Conservation (phyloP, 106 monocot genomes). For the Apostasia shenzhenica region DNA sequence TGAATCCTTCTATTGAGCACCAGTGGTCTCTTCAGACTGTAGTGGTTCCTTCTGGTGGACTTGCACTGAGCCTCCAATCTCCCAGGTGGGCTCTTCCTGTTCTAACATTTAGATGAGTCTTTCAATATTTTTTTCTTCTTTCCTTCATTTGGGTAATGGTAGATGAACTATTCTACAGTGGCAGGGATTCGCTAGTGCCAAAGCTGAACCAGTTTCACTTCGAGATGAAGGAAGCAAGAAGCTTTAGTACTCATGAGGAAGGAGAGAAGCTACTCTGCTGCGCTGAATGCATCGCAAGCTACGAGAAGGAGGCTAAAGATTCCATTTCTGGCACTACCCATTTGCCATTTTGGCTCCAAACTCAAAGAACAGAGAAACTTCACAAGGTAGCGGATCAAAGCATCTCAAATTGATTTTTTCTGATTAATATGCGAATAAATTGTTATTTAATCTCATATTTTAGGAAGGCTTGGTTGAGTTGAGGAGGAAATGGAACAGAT, state of each 20-base stretch:
- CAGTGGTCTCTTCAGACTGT: conserved; percentile 84
- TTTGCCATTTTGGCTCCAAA: conserved; percentile 67
- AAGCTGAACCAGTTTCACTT: conserved; percentile 27
- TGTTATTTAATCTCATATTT: conserved; percentile 1
- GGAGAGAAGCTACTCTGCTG: conserved; percentile 64
- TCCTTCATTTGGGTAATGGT: background rate
- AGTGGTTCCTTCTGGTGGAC: conserved; percentile 77
- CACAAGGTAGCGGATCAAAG: conserved; percentile 33
- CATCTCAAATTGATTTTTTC: background rate
- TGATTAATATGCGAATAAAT: background rate
- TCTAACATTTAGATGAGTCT: background rate
- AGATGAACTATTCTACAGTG: conserved; percentile 25
- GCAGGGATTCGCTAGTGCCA: conserved; percentile 29
- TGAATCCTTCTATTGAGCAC: conserved; percentile 54
- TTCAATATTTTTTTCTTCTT: background rate
- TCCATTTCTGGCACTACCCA: conserved; percentile 12
- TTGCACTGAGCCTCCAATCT: conserved; percentile 67
- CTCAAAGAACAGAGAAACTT: conserved; percentile 25
- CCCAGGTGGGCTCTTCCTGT: conserved; percentile 36
- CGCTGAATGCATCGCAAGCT: conserved; percentile 53
- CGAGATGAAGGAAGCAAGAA: conserved; percentile 26
- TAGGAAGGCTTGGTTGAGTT: conserved; percentile 50
- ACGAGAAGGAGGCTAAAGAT: conserved; percentile 57
- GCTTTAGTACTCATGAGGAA: conserved; percentile 23
- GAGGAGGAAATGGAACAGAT: conserved; percentile 68